phyloP scores from a whole-genome alignment of 2,329 filamentous ascomycete species.

The Calonectria ilicicola region DNA sequence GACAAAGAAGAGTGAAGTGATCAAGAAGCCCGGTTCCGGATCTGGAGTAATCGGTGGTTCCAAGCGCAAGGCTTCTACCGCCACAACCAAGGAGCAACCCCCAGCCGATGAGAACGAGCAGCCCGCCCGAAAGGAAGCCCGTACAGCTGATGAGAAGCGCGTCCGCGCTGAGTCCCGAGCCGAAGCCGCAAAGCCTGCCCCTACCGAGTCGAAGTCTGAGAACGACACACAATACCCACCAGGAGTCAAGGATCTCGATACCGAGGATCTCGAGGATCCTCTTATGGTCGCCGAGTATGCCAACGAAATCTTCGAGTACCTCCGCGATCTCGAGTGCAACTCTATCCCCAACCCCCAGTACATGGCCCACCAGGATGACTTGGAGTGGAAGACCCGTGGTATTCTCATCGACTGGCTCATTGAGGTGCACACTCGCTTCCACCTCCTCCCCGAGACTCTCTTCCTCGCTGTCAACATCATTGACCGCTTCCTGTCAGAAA shows the following conservation, averaged over 20 bases:
- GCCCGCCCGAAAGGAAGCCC: conserved; percentile 75
- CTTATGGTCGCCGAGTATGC: conserved; percentile 99
- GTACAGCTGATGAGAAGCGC: conserved; percentile 65
- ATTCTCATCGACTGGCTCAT: conserved; percentile 99
- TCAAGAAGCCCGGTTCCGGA: conserved; percentile 79
- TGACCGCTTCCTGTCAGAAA: conserved; percentile 94
- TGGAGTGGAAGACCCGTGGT: conserved; percentile 98
- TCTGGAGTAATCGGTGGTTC: conserved; percentile 73
- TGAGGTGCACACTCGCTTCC: conserved; percentile 97
- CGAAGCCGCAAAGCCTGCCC: conserved; percentile 20
- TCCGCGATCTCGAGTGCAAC: conserved; percentile 85
- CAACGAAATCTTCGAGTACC: conserved; percentile 96
- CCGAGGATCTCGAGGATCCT: conserved; percentile 91
- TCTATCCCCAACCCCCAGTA: conserved; percentile 89
- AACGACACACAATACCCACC: conserved; percentile 29
- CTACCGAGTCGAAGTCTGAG: conserved; percentile 38
- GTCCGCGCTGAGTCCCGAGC: conserved; percentile 43
- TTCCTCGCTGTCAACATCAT: conserved; percentile 99
- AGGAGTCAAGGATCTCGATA: conserved; percentile 76
- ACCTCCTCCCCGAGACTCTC: conserved; percentile 93
- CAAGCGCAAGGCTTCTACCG: conserved; percentile 74
- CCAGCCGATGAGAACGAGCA: conserved; percentile 70
- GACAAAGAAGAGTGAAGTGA: conserved; percentile 70
- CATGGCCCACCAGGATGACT: conserved; percentile 93
- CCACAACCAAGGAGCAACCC: conserved; percentile 68